These are phyloP conservation scores for Botrytis sinoallii DNA, from an alignment of 2,329 filamentous ascomycete genomes.

Conservation along the genomic window DNA sequence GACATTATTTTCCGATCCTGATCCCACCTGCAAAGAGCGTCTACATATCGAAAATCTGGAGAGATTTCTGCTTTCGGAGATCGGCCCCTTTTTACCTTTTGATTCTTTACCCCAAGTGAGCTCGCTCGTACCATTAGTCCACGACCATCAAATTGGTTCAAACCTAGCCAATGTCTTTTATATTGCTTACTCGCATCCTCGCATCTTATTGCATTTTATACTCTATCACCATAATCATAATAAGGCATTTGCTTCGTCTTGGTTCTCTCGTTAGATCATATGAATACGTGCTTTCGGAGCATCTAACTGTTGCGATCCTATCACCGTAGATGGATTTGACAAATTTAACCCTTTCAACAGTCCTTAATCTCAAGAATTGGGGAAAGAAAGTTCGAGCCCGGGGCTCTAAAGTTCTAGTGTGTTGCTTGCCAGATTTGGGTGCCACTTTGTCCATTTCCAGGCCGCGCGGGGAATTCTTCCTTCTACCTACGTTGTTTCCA, in stretches of 20 bases:
- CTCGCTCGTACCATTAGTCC: not conserved
- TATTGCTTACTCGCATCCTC: not conserved
- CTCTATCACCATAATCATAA: not conserved
- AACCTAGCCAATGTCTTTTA: not conserved
- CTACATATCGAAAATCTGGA: slow-evolving; percentile 6
- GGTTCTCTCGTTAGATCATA: not conserved
- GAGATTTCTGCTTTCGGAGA: slow-evolving; percentile 2
- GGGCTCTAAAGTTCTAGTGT: not conserved
- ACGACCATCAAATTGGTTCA: not conserved
- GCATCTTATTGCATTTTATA: not conserved
- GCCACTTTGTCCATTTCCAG: slow-evolving; percentile 11
- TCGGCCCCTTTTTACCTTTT: not conserved
- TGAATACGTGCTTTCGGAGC: not conserved
- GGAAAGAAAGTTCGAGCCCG: not conserved
- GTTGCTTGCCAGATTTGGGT: not conserved
- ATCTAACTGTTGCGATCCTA: not conserved
- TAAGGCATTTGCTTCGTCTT: not conserved
- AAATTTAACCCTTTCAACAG: not conserved
- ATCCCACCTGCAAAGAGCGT: slow-evolving; percentile 2
- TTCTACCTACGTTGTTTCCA: not conserved
- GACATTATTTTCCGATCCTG: slow-evolving; percentile 10
- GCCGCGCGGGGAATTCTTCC: not conserved
- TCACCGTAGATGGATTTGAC: not conserved
- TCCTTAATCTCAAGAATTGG: slow-evolving; percentile 1
- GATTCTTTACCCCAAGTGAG: not conserved